Evolutionary conservation across 371 early-diverging fungal species (phyloP).

Genomic region (Lichtheimia corymbifera): DNA sequence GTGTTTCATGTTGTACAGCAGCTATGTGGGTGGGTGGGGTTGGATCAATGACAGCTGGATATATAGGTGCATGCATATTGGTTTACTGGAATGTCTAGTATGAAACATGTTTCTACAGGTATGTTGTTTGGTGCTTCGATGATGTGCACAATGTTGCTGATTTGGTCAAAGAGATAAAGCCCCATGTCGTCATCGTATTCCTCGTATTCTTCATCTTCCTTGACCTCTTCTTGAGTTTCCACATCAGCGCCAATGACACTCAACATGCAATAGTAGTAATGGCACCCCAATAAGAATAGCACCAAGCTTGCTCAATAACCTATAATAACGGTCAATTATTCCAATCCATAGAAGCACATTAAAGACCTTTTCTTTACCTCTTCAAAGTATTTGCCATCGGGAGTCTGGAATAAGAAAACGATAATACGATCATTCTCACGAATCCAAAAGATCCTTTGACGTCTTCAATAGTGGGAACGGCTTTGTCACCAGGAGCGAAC

Average conservation of each 20-base stretch:
- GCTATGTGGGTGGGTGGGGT: too few relatives aligned
- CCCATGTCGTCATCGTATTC: constrained; percentile 83
- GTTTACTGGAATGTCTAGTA: too few relatives aligned
- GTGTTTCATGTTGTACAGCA: neutral
- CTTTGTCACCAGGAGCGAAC: constrained; percentile 87
- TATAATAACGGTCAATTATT: constrained; percentile 10
- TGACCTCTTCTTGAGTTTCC: constrained; percentile 57
- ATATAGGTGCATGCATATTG: too few relatives aligned
- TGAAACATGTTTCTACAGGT: neutral
- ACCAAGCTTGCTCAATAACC: constrained; percentile 91
- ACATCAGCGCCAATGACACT: constrained; percentile 44
- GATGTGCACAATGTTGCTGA: neutral
- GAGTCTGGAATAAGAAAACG: constrained; percentile 74
- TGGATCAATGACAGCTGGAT: too few relatives aligned
- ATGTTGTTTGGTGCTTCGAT: neutral
- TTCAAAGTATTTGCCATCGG: constrained; percentile 86
- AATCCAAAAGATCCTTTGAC: constrained; percentile 85
- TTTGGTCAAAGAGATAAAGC: constrained; percentile 51
- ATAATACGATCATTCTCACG: constrained; percentile 80
- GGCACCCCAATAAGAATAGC: constrained; percentile 91
- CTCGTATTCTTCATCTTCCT: constrained; percentile 77
- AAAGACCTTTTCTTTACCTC: constrained; percentile 48
- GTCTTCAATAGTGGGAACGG: constrained; percentile 77
- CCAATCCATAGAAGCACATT: neutral
- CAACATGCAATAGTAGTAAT: constrained; percentile 64